Base-by-base conservation (phyloP, 331 rosid species). In the Cydonia oblonga region DNA sequence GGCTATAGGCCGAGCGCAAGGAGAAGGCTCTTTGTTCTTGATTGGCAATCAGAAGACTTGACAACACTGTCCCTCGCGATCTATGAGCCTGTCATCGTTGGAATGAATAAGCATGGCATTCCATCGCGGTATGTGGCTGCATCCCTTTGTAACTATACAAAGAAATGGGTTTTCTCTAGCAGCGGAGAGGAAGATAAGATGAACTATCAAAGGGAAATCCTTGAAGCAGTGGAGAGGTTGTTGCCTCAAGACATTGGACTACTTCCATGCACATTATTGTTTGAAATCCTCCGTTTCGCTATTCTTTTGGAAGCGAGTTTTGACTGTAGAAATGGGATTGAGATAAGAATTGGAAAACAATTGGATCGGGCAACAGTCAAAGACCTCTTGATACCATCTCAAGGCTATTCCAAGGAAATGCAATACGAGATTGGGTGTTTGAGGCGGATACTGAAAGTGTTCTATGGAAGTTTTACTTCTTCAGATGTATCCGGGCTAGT, bases 201-300 rank as follows among this genome's bases (percentile, higher is more conserved):
- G 74, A 78, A 69, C 44, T 40, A 66, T 8, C 79, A 73, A 12
- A 80, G 80, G 74, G 88, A 88, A 66, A 74, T 84, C 75, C 74
- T 88, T 13, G 90, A 88, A 75, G 88, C 83, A 22, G 81, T 83
- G 59, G 84, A 84, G 84, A 83, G 83, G 83, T 75, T 86, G 60
- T 62, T 88, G 72, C 88, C 88, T 25, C 46, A 40, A 54, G 81
- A 81, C 10, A n/a, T n/a, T 24, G 77, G 86, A 24, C 73, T 78
- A 13, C 24, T 80, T 29, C 72, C 82, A 1, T 83, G 92, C 77
- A 70, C 81, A 0, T 29, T 81, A 13, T n/a, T n/a, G n/a, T n/a
- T n/a, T n/a, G n/a, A n/a, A n/a, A n/a, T 85, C 81, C 84, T 88
- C 11, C 68, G 68, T 1, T 78, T 49, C 22, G 69, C 84, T 1